phyloP scores from a whole-genome alignment of 2,329 filamentous ascomycete species.

The Scedosporium apiospermum region DNA sequence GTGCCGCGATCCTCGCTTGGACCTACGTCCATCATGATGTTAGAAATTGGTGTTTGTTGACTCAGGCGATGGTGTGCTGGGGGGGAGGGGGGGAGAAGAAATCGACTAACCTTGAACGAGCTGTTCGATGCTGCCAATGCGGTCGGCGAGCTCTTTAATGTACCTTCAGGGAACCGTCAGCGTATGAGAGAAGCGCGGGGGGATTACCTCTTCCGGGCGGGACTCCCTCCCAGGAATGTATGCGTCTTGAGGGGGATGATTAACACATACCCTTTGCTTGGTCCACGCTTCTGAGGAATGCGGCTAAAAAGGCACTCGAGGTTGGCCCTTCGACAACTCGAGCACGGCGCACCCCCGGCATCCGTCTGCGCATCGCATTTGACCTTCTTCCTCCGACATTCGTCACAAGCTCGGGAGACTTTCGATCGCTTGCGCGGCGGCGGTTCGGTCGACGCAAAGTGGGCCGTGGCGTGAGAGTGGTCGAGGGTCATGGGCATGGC shows the following conservation, averaged over 20 bases:
- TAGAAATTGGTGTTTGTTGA: neutral
- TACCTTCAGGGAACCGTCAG: slow-evolving; percentile 44
- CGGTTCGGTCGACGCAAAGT: slow-evolving; percentile 37
- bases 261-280: slow-evolving; percentile 66
- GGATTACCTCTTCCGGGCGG: neutral
- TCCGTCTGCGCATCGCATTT: slow-evolving; percentile 78
- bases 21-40: slow-evolving; percentile 4
- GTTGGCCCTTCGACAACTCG: slow-evolving; percentile 70
- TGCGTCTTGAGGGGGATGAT: no score
- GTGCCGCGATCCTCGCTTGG: slow-evolving; percentile 14
- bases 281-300: slow-evolving; percentile 78
- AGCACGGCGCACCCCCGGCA: slow-evolving; percentile 63
- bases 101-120: slow-evolving; percentile 33
- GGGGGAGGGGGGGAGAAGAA: neutral
- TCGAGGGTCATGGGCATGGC: slow-evolving; percentile 24
- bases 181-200: slow-evolving; percentile 1
- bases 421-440: slow-evolving; percentile 72
- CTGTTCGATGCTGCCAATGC: slow-evolving; percentile 74
- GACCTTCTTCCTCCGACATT: slow-evolving; percentile 82
- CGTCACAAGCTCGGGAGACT: slow-evolving; percentile 80
- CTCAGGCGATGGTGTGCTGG: neutral
- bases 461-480: slow-evolving; percentile 19
- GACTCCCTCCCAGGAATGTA: no score
- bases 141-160: slow-evolving; percentile 83
- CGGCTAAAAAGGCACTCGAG: slow-evolving; percentile 77